Base-by-base conservation (phyloP, 352 stramenopile species). In the Phytophthora gonapodyides region DNA sequence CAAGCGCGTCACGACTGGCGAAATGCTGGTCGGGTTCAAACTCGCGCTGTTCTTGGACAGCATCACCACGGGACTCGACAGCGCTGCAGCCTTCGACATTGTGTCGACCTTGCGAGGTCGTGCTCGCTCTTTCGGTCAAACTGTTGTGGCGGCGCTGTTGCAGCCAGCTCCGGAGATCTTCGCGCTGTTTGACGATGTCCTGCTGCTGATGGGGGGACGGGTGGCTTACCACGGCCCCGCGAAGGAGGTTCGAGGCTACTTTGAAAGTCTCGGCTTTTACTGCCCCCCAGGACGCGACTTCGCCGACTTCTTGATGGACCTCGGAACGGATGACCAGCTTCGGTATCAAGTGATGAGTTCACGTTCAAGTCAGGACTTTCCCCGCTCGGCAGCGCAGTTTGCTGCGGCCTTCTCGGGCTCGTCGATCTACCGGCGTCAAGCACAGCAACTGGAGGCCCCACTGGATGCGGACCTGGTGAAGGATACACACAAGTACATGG, bases 1-100 rank as follows among this genome's bases (percentile, higher is more conserved):
- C 36, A 98, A 97, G 65, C 76, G 91, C 27, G 78, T 96, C 7
- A 97, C 93, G 33, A 94, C 88, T 42, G 87, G 82, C 16, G 89
- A 90, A 55, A 91, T 97, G 67, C 59, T 96, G 9, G 69, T 97
- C 1, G 93, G 85, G 0, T 77, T 91, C 58, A 86, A 87, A 19
- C 42, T 69, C 10, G 74, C 91, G 2, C 45, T 91, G 9, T 60
- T 96, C 21, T 67, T 97, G 42, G 91, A 98, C 71, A 70, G 73
- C 30, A 81, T 87, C 49, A 80, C 62, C n/a, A 88, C 78, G 0
- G 79, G 79, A 2, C 59, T 88, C 9, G 79, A 88, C 49, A 79
- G 69, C 17, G 77, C 79, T 33, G 73, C 77, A 34, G 82, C 79
- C 15, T 83, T 78, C 40, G 79, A 87, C 45, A 87, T 88, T 46